Evolutionary conservation across 192 early-diverging fungal species (phyloP).

Genomic region (Backusella mclennaniae): DNA sequence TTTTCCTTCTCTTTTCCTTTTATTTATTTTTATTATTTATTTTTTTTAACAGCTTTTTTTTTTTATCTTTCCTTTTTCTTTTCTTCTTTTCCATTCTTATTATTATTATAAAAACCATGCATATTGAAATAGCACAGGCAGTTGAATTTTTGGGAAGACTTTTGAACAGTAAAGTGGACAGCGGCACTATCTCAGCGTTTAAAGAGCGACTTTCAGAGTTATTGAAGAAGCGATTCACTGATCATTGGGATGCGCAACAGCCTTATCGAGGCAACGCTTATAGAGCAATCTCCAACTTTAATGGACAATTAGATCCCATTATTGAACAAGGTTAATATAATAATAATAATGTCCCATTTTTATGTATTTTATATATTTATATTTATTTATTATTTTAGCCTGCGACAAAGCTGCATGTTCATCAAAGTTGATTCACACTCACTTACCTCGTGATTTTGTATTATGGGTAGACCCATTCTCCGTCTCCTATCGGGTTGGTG

Average conservation of each 20-base stretch:
- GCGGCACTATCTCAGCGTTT: conserved; percentile 29
- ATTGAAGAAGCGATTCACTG: conserved; percentile 56
- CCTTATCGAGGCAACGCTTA: conserved; percentile 72
- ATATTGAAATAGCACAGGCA: conserved; percentile 36
- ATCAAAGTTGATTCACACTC: conserved; percentile 45
- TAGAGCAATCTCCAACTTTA: conserved; percentile 74
- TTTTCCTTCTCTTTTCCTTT: conserved; percentile 11
- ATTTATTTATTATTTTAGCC: conserved; percentile 36
- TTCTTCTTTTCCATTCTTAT: background rate
- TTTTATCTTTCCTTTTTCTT: background rate
- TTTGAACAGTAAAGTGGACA: conserved; percentile 20
- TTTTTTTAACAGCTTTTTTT: background rate
- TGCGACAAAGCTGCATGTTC: conserved; percentile 47
- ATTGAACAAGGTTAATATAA: conserved; percentile 46
- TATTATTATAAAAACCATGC: background rate
- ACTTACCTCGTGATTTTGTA: conserved; percentile 65
- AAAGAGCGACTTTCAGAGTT: conserved; percentile 49
- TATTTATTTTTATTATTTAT: background rate
- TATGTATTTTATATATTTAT: background rate
- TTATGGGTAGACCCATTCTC: conserved; percentile 73
- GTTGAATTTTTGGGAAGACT: conserved; percentile 36
- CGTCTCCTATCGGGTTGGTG: conserved; percentile 71
- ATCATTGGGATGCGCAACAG: conserved; percentile 70
- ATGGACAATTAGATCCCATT: conserved; percentile 59
- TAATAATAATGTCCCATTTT: background rate